These are phyloP conservation scores for Bipolaris bicolor DNA, from an alignment of 2,329 filamentous ascomycete species.

Conservation along the genomic window DNA sequence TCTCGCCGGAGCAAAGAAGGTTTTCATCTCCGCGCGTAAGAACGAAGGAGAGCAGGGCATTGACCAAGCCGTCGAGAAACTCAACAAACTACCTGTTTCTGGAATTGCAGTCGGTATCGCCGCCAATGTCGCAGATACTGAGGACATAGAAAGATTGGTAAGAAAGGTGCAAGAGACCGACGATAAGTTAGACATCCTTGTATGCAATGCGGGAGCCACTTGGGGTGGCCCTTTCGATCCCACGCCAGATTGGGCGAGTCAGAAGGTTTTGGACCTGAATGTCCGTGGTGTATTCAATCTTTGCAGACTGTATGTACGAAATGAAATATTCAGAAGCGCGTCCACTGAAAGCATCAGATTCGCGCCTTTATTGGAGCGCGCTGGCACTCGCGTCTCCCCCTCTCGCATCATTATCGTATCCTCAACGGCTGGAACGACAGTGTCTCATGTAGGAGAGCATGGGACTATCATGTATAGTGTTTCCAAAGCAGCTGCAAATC, in stretches of 20 bases:
- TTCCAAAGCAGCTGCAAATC: conserved; percentile 50
- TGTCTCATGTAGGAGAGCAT: conserved; percentile 46
- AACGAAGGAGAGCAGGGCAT: conserved; percentile 47
- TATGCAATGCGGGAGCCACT: conserved; percentile 50
- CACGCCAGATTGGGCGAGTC: conserved; percentile 44
- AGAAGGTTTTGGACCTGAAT: conserved; percentile 50
- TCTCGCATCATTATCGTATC: conserved; percentile 49
- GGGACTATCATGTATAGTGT: conserved; percentile 51
- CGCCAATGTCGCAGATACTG: conserved; percentile 47
- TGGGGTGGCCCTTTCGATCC: conserved; percentile 50
- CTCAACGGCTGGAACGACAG: conserved; percentile 46
- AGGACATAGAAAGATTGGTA: conserved; percentile 45
- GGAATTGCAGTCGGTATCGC: conserved; percentile 46
- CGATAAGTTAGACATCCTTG: conserved; percentile 46
- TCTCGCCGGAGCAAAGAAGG: conserved; percentile 48
- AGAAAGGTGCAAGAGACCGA: conserved; percentile 41
- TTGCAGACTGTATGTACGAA: conserved; percentile 39
- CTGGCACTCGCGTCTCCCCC: conserved; percentile 41
- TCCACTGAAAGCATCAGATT: conserved; percentile 31
- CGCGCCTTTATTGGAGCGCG: conserved; percentile 44
- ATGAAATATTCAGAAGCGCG: too few relatives aligned
- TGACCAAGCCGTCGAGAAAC: conserved; percentile 47
- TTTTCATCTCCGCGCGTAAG: conserved; percentile 50
- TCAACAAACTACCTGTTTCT: conserved; percentile 47
- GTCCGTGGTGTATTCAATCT: conserved; percentile 50